Conservation (phyloP, 2,329 filamentous ascomycete species). For the Aspergillus caelatus region DNA sequence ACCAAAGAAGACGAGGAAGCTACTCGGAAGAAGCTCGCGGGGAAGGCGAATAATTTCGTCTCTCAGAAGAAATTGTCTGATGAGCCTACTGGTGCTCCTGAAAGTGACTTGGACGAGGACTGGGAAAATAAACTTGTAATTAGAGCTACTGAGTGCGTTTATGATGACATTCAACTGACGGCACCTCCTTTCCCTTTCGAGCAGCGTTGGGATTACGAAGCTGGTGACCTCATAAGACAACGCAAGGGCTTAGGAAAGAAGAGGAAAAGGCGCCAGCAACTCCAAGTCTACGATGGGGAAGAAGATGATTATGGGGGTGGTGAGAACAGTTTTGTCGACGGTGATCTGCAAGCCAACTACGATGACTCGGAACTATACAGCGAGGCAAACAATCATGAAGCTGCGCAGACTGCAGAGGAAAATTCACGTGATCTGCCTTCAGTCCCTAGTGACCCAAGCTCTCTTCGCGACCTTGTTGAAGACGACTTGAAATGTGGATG, state of each 20-base stretch:
- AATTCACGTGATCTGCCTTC: constrained; percentile 54
- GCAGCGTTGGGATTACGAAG: constrained; percentile 84
- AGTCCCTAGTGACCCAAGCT: constrained; percentile 63
- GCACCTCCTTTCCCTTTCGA: constrained; percentile 87
- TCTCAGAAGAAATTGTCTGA: constrained; percentile 30
- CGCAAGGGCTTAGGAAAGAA: constrained; percentile 40
- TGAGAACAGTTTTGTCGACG: constrained; percentile 40
- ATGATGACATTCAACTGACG: constrained; percentile 68
- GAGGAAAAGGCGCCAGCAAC: constrained; percentile 55
- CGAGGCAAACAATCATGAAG: constrained; percentile 20
- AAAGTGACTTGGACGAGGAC: constrained; percentile 58
- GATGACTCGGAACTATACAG: constrained; percentile 43
- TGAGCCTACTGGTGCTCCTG: constrained; percentile 26
- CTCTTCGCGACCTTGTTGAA: constrained; percentile 53
- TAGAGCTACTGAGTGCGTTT: constrained; percentile 79
- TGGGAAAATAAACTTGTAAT: constrained; percentile 78
- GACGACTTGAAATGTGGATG: constrained; percentile 38
- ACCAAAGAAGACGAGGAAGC: constrained; percentile 69
- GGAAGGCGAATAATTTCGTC: constrained; percentile 47
- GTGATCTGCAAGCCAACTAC: constrained; percentile 39
- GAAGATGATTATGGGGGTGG: constrained; percentile 42
- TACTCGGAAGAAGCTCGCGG: constrained; percentile 62
- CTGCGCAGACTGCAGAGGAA: constrained; percentile 25
- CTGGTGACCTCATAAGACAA: constrained; percentile 53
- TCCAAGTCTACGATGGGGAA: constrained; percentile 50